Conservation (phyloP, 2,329 filamentous ascomycete species). For the Aspergillus sp. region DNA sequence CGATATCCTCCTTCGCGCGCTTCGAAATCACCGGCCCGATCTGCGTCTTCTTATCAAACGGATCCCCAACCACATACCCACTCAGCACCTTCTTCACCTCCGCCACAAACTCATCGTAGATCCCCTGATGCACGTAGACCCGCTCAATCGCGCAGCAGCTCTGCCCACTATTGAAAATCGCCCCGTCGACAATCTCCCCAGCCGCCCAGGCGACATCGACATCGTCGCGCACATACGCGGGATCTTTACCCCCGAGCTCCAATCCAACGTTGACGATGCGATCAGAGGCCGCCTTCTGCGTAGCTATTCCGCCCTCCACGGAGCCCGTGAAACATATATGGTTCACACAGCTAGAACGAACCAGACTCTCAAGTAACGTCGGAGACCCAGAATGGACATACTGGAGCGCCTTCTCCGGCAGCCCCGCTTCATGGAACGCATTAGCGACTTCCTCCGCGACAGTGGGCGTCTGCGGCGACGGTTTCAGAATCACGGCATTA, state of each 20-base stretch:
- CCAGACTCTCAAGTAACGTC: slow-evolving; percentile 71
- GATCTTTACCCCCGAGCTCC: slow-evolving; percentile 89
- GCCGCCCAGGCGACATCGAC: slow-evolving; percentile 85
- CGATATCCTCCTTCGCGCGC: slow-evolving; percentile 70
- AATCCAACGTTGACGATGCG: slow-evolving; percentile 80
- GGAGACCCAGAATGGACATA: slow-evolving; percentile 83
- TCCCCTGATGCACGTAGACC: slow-evolving; percentile 79
- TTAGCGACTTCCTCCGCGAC: slow-evolving; percentile 76
- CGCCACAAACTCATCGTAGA: slow-evolving; percentile 78
- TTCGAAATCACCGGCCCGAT: slow-evolving; percentile 84
- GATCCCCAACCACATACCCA: slow-evolving; percentile 62
- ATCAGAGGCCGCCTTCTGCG: slow-evolving; percentile 78
- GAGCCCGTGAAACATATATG: slow-evolving; percentile 89
- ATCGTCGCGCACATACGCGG: slow-evolving; percentile 82
- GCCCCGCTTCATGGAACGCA: slow-evolving; percentile 75
- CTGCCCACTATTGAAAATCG: slow-evolving; percentile 92
- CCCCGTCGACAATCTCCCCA: slow-evolving; percentile 86
- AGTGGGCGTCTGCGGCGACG: slow-evolving; percentile 87
- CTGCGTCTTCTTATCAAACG: slow-evolving; percentile 70
- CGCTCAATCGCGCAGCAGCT: slow-evolving; percentile 90
- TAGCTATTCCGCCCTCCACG: slow-evolving; percentile 76
- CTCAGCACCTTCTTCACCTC: slow-evolving; percentile 74
- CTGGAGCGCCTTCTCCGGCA: slow-evolving; percentile 79
- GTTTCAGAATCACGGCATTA: slow-evolving; percentile 86
- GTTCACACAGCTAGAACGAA: slow-evolving; percentile 71